phyloP scores from a whole-genome alignment of 2,329 filamentous ascomycete species.

The Pseudogymnoascus destructans region DNA sequence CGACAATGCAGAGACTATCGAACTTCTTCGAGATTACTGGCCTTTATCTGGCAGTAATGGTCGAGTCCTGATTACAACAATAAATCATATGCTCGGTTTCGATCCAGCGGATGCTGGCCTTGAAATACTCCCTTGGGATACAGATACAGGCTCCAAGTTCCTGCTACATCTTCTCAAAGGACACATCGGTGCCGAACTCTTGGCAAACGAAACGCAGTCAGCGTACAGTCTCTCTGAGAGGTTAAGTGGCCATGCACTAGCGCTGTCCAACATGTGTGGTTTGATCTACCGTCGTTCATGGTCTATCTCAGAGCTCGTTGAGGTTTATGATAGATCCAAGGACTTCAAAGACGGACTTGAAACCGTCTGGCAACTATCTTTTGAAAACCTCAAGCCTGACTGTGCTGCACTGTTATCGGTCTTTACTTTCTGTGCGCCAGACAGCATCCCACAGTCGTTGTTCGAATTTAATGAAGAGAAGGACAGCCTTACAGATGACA shows the following conservation, averaged over 20 bases:
- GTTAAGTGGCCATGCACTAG: neutral
- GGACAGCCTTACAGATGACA: neutral
- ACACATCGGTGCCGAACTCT: neutral
- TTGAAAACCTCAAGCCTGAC: neutral
- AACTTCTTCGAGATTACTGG: slow-evolving; percentile 12
- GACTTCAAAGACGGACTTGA: neutral
- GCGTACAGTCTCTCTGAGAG: neutral
- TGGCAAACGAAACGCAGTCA: neutral
- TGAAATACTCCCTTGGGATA: slow-evolving; percentile 14
- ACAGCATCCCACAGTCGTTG: neutral
- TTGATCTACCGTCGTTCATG: neutral
- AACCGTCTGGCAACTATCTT: neutral
- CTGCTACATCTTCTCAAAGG: neutral
- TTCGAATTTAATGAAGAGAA: neutral
- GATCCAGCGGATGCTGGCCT: slow-evolving; percentile 10
- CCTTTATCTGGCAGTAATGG: slow-evolving; percentile 10
- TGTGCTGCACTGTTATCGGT: neutral
- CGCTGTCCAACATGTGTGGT: neutral
- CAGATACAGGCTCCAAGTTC: slow-evolving; percentile 20
- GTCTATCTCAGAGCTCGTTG: neutral
- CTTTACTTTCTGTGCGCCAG: neutral
- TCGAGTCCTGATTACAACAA: slow-evolving; percentile 13
- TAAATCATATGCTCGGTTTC: slow-evolving; percentile 13
- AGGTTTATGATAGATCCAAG: neutral
- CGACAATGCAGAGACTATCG: slow-evolving; percentile 12